Base-by-base conservation (phyloP, 83 land plant genomes). In the Larix sibirica region DNA sequence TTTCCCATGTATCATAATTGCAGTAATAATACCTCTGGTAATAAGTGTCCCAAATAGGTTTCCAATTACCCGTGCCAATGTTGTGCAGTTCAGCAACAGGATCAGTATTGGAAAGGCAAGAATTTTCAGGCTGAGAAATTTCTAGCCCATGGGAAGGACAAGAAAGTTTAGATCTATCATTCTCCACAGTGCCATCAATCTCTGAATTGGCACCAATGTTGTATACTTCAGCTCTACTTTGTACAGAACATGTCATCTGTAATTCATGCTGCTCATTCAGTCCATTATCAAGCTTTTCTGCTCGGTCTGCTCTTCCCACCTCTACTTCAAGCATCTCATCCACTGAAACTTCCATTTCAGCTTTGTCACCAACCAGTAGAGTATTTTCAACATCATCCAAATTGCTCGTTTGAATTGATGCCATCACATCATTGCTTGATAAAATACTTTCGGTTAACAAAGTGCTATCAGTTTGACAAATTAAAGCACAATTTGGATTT, bases 21-120 rank as follows among this genome's bases (percentile, higher is more conserved):
- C 81, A 93, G 59, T 86, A 91, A 83, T 89, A 91, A 80, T 91
- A 69, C 65, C 90, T 87, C 83, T 8, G 33, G 66, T 91, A 91
- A 56, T 69, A 88, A 20, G 80, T 68, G 83, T 93, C 95, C 93
- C 91, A 91, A 81, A 82, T 59, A 8, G 83, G 84, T 67, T 8
- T 80, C 95, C 93, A 91, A 26, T 86, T 84, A 36, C 88, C 86
- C 21, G n/a, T 82, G 23, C 50, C 50, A 21, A 21, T 9, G 16
- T 73, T 23, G 3, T 73, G 77, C 21, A 14, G 4, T 14, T 44
- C 77, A n/a, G 12, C 17, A 16, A 50, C 21, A 42, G 13, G 28
- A 73, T 20, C 4, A 21, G 42, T 73, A 44, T 40, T 73, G 21
- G 6, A 20, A 73, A 73, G 56, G 77, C 4, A 73, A 21, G 26